These are phyloP conservation scores for Tubosaeta sp. DNA, from an alignment of 768 basidiomycete species.

Conservation along the genomic window DNA sequence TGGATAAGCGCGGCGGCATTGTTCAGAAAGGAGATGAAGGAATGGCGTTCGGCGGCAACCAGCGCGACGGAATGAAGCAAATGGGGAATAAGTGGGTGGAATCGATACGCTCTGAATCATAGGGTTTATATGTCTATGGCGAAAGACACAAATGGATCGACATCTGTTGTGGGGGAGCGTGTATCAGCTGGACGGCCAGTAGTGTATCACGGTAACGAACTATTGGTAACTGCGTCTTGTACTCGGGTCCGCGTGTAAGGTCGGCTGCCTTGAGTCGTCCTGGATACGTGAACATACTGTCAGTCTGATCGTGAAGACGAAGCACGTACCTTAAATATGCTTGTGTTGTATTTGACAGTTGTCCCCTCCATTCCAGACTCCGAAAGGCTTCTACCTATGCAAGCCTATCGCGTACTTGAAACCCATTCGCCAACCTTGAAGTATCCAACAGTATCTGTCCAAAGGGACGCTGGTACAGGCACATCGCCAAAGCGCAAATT, in stretches of 20 bases:
- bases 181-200: background rate
- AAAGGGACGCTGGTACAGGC: no score
- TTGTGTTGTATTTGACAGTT: no score
- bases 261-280: background rate
- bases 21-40: background rate
- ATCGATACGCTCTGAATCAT: background rate
- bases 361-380: no score
- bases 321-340: no score
- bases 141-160: background rate
- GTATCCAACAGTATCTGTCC: no score
- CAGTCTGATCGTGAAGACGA: background rate
- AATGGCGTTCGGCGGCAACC: conserved; percentile 2
- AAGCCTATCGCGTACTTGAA: no score
- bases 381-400: no score
- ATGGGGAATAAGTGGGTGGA: background rate
- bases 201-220: no score
- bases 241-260: background rate
- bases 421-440: no score
- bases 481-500: no score
- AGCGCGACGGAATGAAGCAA: conserved; percentile 1
- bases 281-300: background rate
- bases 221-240: conserved; percentile 1
- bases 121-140: conserved; percentile 7
- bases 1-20: conserved; percentile 2
- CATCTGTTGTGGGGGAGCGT: background rate